Evolutionary conservation across 2,329 filamentous ascomycete species (phyloP).

Genomic region (Cordyceps cicadae): DNA sequence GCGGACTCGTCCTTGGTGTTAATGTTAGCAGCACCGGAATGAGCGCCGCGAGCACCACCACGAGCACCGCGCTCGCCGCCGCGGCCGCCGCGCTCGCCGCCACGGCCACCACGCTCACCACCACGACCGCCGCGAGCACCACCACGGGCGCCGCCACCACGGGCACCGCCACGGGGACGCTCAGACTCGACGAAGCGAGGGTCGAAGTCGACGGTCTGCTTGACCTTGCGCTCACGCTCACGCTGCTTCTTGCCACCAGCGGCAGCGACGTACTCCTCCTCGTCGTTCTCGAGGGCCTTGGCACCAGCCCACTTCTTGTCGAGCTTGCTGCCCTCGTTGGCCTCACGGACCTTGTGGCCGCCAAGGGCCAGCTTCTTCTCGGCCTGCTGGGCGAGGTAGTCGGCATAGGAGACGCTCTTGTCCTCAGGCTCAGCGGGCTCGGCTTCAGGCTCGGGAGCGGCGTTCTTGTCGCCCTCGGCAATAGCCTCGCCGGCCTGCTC

Average conservation of each 20-base stretch:
- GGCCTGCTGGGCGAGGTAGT: constrained; percentile 68
- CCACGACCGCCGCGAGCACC: constrained; percentile 43
- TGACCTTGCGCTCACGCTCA: constrained; percentile 85
- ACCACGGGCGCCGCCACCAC: constrained; percentile 46
- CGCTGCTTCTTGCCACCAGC: constrained; percentile 69
- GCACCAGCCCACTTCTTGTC: constrained; percentile 91
- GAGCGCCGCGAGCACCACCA: constrained; percentile 30
- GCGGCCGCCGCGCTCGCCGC: constrained; percentile 31
- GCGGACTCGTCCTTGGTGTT: constrained; percentile 50
- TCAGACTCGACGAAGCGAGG: constrained; percentile 69
- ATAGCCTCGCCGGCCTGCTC: constrained; percentile 88
- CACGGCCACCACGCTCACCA: constrained; percentile 33
- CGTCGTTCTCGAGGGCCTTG: constrained; percentile 60
- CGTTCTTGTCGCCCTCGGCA: constrained; percentile 72
- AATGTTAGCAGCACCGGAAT: constrained; percentile 39
- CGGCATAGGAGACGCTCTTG: constrained; percentile 81
- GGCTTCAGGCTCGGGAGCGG: constrained; percentile 39
- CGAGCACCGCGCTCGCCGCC: constrained; percentile 28
- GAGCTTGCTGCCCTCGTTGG: constrained; percentile 82
- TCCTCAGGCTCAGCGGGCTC: constrained; percentile 61
- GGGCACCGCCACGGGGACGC: constrained; percentile 45
- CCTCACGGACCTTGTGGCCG: constrained; percentile 62
- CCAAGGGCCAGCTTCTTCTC: constrained; percentile 70
- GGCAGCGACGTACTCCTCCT: constrained; percentile 70
- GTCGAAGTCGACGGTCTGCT: constrained; percentile 83